A percentile compares a stretch with the other conserved stretches of the same genome.
phyloP scores from a whole-genome alignment of 768 basidiomycete genomes.

The Rhodotorula taiwanensis region DNA sequence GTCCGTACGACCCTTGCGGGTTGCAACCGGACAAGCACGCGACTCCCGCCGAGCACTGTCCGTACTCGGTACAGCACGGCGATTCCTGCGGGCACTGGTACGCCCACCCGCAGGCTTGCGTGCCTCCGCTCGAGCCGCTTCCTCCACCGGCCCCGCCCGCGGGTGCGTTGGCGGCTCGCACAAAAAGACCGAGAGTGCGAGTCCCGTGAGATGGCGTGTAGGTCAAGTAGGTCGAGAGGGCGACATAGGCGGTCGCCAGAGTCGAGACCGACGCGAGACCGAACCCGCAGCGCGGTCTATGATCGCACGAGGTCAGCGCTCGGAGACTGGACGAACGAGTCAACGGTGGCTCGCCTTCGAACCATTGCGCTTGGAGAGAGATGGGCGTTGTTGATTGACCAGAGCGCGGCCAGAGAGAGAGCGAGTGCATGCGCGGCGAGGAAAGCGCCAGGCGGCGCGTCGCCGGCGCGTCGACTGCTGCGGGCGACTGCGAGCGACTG shows the following conservation, averaged over 20 bases:
- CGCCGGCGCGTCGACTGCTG: too few relatives aligned
- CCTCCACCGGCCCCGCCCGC: conserved; percentile 6
- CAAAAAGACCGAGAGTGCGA: background rate
- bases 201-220: background rate
- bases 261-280: background rate
- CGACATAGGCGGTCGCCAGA: background rate
- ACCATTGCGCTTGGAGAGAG: too few relatives aligned
- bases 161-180: conserved; percentile 1
- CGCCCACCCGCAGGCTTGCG: conserved; percentile 11
- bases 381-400: too few relatives aligned
- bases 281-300: background rate
- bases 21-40: conserved; percentile 43
- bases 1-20: conserved; percentile 35
- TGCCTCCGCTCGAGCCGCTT: background rate
- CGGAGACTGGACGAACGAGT: too few relatives aligned
- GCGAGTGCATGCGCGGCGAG: too few relatives aligned
- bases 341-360: too few relatives aligned
- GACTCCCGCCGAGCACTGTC: conserved; percentile 38
- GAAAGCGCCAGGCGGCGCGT: too few relatives aligned
- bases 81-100: conserved; percentile 29
- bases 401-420: too few relatives aligned
- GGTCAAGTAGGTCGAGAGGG: too few relatives aligned
- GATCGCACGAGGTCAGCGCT: too few relatives aligned
- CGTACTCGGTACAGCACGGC: conserved; percentile 43
- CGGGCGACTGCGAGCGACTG: too few relatives aligned